Evolutionary conservation across 2,329 filamentous ascomycete genomes (phyloP).

Genomic region (Pseudopithomyces chartarum): DNA sequence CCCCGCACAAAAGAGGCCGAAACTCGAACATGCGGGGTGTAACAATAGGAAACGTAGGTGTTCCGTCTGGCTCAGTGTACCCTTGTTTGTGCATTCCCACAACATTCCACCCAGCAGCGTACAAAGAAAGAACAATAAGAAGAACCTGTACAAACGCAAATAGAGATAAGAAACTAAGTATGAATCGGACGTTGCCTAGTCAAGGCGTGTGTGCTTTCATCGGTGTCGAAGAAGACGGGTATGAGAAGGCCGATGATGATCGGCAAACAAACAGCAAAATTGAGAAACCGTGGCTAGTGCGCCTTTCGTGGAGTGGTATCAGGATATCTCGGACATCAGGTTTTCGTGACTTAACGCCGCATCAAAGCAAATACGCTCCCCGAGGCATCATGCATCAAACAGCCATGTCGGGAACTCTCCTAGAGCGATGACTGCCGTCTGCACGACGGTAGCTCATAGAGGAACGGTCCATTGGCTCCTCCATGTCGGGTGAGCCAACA

Average conservation of each 20-base stretch:
- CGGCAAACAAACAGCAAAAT: background rate
- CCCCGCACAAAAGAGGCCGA: too few relatives aligned
- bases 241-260: background rate
- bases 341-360: background rate
- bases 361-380: background rate
- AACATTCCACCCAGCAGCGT: too few relatives aligned
- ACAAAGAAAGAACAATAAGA: too few relatives aligned
- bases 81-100: too few relatives aligned
- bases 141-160: background rate
- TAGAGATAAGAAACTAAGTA: background rate
- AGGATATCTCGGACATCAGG: background rate
- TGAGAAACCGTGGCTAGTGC: background rate
- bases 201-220: background rate
- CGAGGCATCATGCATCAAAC: conserved; percentile 18
- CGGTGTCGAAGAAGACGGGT: background rate
- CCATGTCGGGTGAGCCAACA: conserved; percentile 43
- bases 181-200: background rate
- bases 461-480: conserved; percentile 44
- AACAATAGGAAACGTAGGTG: too few relatives aligned
- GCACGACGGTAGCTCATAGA: conserved; percentile 55
- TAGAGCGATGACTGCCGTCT: conserved; percentile 49
- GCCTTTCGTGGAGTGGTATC: background rate
- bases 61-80: too few relatives aligned
- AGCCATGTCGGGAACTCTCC: conserved; percentile 42
- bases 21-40: too few relatives aligned